Conservation (phyloP, 2,329 filamentous ascomycete genomes). For the Pestalotiopsis sp. region DNA sequence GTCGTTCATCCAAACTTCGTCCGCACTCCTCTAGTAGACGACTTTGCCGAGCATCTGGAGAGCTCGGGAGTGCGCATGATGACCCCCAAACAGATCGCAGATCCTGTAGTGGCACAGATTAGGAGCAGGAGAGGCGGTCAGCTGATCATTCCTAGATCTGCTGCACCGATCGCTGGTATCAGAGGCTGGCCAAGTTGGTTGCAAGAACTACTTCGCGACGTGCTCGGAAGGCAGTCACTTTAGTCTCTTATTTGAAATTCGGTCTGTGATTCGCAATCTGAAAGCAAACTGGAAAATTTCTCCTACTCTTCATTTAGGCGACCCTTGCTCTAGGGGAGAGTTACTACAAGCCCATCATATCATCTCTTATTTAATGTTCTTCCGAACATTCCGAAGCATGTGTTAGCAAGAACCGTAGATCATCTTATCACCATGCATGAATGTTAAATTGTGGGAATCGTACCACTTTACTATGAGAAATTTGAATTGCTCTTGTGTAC, state of each 20-base stretch:
- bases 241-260: not conserved
- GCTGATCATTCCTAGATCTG: slow-evolving; percentile 44
- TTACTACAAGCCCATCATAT: not conserved
- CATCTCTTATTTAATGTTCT: not conserved
- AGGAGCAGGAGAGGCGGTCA: slow-evolving; percentile 50
- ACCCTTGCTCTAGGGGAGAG: not conserved
- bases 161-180: slow-evolving; percentile 31
- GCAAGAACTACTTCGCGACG: slow-evolving; percentile 35
- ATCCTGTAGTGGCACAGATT: slow-evolving; percentile 52
- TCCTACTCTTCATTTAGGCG: not conserved
- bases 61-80: slow-evolving; percentile 33
- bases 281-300: not conserved
- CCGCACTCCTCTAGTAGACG: slow-evolving; percentile 47
- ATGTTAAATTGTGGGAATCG: too few relatives aligned
- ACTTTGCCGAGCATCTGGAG: slow-evolving; percentile 27
- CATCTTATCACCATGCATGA: not conserved
- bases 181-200: slow-evolving; percentile 45
- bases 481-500: too few relatives aligned
- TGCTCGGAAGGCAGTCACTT: slow-evolving; percentile 7
- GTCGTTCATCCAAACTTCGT: slow-evolving; percentile 44
- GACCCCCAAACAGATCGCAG: slow-evolving; percentile 44
- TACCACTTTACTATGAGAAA: too few relatives aligned
- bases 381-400: not conserved
- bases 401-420: not conserved
- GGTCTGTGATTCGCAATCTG: not conserved